Conservation (phyloP, 163 green algal species). For the Smithsoniella earleae region DNA sequence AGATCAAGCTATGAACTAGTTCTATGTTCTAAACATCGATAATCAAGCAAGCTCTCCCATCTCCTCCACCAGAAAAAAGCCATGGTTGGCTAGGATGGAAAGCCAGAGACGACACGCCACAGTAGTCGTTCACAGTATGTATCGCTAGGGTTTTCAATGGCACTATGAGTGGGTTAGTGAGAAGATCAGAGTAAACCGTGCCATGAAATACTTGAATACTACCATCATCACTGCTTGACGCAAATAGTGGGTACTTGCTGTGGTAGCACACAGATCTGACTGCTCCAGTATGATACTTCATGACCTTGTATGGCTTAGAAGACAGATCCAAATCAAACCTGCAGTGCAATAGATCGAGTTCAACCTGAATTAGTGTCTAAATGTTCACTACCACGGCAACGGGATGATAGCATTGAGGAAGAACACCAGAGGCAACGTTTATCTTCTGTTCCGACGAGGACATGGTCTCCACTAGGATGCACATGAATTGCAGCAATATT, state of each 20-base stretch:
- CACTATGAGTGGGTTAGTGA: slow-evolving; percentile 93
- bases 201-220: slow-evolving; percentile 78
- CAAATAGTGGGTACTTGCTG: slow-evolving; percentile 84
- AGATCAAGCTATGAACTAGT: no score
- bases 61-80: slow-evolving; percentile 85
- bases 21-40: slow-evolving; percentile 44
- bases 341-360: no score
- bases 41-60: slow-evolving; percentile 56
- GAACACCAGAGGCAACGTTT: slow-evolving; percentile 54
- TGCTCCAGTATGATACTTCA: slow-evolving; percentile 67
- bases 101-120: slow-evolving; percentile 70
- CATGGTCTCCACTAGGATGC: slow-evolving; percentile 82
- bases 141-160: slow-evolving; percentile 79
- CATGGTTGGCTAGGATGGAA: slow-evolving; percentile 96
- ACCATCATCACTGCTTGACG: slow-evolving; percentile 77
- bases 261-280: slow-evolving; percentile 76
- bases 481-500: slow-evolving; percentile 68
- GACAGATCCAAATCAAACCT: slow-evolving; percentile 95
- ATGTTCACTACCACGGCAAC: no score
- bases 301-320: slow-evolving; percentile 77
- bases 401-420: no score
- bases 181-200: slow-evolving; percentile 86
- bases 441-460: slow-evolving; percentile 80
- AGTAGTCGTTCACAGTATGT: slow-evolving; percentile 49
- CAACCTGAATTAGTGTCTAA: no score